Percentiles rank a stretch among this genome's conserved stretches.
Conservation (phyloP, 176 grass and related monocot genomes). For the Musa troglodytarum region DNA sequence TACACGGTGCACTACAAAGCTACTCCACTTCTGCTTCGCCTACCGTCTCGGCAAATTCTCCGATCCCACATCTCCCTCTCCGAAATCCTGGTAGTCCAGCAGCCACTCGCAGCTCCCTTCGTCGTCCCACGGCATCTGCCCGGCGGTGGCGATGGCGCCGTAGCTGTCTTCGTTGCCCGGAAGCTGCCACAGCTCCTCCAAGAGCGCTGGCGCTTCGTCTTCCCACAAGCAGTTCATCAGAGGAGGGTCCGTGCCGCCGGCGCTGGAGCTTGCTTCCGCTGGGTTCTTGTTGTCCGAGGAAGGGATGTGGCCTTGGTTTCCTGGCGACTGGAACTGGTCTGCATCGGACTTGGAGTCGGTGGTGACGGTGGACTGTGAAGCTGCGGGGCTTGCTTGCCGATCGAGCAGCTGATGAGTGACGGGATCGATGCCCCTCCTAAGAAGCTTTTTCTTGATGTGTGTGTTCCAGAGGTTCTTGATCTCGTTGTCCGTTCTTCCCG, state of each 20-base stretch:
- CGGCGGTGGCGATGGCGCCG: background rate
- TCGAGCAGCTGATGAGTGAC: constrained; percentile 6
- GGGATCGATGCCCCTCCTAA: constrained; percentile 20
- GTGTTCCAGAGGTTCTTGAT: constrained; percentile 30
- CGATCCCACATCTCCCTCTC: constrained; percentile 24
- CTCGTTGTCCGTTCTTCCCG: constrained; percentile 25
- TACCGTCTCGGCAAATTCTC: background rate
- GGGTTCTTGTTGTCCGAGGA: background rate
- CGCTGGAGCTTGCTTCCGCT: background rate
- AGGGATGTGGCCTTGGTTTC: background rate
- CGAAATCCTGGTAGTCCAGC: constrained; percentile 65
- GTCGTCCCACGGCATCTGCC: background rate
- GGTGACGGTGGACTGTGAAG: background rate
- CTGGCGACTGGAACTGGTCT: background rate
- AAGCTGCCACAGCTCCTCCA: background rate
- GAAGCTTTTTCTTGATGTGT: constrained; percentile 24
- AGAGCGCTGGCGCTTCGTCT: background rate
- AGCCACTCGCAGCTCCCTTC: constrained; percentile 63
- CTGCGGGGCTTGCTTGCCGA: background rate
- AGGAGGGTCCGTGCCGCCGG: background rate
- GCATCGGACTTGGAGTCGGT: background rate
- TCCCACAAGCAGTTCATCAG: background rate
- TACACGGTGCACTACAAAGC: background rate
- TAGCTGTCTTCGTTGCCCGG: background rate
- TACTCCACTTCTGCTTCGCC: background rate